Base-by-base conservation (phyloP, 2,329 filamentous ascomycete genomes). In the Diaporthe citriasiana region DNA sequence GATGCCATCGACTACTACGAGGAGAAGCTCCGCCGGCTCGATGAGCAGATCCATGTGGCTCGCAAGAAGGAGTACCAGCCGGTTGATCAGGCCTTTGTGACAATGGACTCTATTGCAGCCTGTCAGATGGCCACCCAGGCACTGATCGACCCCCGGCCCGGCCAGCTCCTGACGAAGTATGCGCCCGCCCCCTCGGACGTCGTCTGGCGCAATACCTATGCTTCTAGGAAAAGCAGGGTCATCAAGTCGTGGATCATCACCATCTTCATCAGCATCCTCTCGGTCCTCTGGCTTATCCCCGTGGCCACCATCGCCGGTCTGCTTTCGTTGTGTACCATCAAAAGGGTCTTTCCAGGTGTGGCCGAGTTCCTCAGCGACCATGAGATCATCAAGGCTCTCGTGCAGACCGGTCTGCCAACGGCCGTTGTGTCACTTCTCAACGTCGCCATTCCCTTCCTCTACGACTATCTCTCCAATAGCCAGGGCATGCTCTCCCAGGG, bases 41-140 rank as follows among this genome's bases (percentile, higher is more conserved):
- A 99, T 77, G 93, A 94, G 65, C 89, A 92, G 77, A 94, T 99
- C 68, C 83, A 84, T 10, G 83, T 84, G 10, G 90, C 95, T 15
- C 91, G 97, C 38, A 90, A 91, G 79, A 94, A 94, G 81, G 89
- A 93, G 4, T 98, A 95, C 79, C 85, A 89, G 8, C 88, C 97
- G 0, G 95, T 92, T 0, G 93, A 96, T 65, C 89, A 97, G 75
- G 97, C 97, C 0, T 98, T 99, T 82, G 94, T 99, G 51, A 98
- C 97, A 0, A 97, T 99, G 95, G 94, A 98, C 84, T 97, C 95
- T 4, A 97, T 98, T 66, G 94, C 95, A 19, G 93, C 95, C 42
- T 92, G 91, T 78, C 97, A 99, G 85, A 98, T 98, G 95, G 94
- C 95, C 33, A 94, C 98, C 56, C 97, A 99, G 83, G 95, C 97